Base-by-base conservation (phyloP, 441 rosid species). In the Adansonia rubrostipa region DNA sequence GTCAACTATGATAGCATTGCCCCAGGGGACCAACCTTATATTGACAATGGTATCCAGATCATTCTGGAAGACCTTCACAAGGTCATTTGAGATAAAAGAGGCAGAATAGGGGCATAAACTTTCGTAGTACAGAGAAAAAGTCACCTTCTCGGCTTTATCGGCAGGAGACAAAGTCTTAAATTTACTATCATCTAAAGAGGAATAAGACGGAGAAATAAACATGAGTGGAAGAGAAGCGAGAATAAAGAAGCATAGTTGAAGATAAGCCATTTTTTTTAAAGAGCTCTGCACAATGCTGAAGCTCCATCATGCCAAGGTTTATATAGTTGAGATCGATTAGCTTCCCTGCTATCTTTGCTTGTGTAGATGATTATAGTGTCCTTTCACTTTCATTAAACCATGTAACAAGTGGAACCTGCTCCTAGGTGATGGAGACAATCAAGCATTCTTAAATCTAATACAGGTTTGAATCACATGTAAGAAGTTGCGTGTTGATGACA, bases 21-120 rank as follows among this genome's bases (percentile, higher is more conserved):
- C 90, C 79, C 87, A 89, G 0, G 91, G 91, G n/a, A 88, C 64
- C 6, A 89, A 51, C 78, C 67, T 83, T 47, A 87, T 87, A 74
- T 84, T 77, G 80, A 81, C 77, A 71, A 88, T 84, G 81, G 36
- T 66, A 50, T 56, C 2, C 78, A 90, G 91, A 83, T 76, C 84
- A 2, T 78, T 45, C 5, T 76, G 42, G 75, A 84, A 78, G 65
- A 82, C 56, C 44, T 82, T 66, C 7, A 50, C 75, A 0, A 86
- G 81, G 58, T 17, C 48, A 36, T 82, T 13, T 20, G 54, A 42
- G 20, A 88, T 84, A 80, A 87, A 88, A 14, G 62, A 13, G 0
- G 78, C 75, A 65, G 78, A 83, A 71, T 13, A 56, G 2, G 90
- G 90, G 78, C 89, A 88, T 19, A 83, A 79, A 54, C 87, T 60